A percentile compares a stretch with the other conserved stretches of the same genome.
Evolutionary conservation across 331 rosid genomes (phyloP).

Genomic region (Erythrophleum ivorense): DNA sequence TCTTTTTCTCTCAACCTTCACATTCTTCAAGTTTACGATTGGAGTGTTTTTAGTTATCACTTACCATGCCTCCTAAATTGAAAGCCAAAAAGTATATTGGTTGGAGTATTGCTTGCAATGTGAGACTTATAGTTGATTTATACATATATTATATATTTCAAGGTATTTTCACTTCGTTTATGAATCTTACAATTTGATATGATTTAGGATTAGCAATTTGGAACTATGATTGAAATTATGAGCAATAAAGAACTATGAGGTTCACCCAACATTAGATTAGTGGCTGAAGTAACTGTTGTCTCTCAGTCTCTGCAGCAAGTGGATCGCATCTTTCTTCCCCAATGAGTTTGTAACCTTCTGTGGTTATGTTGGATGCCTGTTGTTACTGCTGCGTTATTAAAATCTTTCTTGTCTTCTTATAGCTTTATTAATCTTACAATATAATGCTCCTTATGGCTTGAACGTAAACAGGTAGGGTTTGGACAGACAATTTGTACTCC

Average conservation of each 20-base stretch:
- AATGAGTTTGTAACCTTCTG: background rate
- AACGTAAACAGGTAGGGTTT: constrained; percentile 78
- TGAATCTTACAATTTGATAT: too few relatives aligned
- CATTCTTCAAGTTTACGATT: too few relatives aligned
- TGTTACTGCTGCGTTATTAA: constrained; percentile 15
- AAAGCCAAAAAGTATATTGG: too few relatives aligned
- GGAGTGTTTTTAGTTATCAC: too few relatives aligned
- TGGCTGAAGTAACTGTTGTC: background rate
- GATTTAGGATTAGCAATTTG: too few relatives aligned
- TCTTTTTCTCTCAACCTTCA: too few relatives aligned
- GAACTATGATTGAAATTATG: too few relatives aligned
- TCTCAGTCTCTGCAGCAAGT: background rate
- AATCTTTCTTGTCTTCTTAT: background rate
- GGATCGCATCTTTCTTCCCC: background rate
- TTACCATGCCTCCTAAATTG: too few relatives aligned
- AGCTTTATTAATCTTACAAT: constrained; percentile 18
- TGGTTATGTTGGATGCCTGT: background rate
- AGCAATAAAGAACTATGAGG: background rate
- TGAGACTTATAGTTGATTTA: too few relatives aligned
- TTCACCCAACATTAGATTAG: constrained; percentile 1
- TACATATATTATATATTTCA: too few relatives aligned
- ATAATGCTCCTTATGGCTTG: constrained; percentile 25
- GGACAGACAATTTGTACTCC: constrained; percentile 86
- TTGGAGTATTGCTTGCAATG: too few relatives aligned
- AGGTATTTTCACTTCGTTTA: too few relatives aligned